Conservation (phyloP, 805 yeast species). For the Candida ponderosae region DNA sequence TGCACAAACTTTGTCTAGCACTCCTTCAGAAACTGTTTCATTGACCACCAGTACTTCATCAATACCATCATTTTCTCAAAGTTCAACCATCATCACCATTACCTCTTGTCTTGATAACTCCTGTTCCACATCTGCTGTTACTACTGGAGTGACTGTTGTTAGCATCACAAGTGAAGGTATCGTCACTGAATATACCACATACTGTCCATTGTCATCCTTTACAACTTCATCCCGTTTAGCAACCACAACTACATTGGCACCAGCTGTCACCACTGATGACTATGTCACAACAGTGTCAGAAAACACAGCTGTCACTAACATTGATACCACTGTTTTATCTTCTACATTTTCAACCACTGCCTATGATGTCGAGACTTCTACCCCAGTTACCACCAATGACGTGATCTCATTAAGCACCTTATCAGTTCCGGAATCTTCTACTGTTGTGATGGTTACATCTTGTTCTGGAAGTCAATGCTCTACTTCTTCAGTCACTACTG, state of each 20-base stretch:
- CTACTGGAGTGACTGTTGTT: conserved; percentile 26
- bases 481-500: conserved; percentile 24
- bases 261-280: background rate
- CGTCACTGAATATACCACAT: conserved; percentile 16
- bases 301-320: background rate
- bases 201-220: conserved; percentile 11
- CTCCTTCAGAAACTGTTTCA: conserved; percentile 8
- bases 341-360: conserved; percentile 11
- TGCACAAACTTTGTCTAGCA: too few species aligned
- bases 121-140: conserved; percentile 23
- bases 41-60: background rate
- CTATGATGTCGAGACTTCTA: conserved; percentile 7
- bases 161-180: conserved; percentile 26
- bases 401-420: too few species aligned
- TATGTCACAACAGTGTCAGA: background rate
- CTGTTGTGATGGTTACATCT: conserved; percentile 27
- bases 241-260: background rate
- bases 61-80: too few species aligned
- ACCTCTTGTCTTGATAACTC: conserved; percentile 23
- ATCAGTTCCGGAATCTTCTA: too few species aligned
- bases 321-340: too few species aligned
- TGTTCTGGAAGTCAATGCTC: conserved; percentile 25
- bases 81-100: conserved; percentile 21
- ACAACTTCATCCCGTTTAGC: background rate
- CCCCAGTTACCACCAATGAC: conserved; percentile 3